Conservation (phyloP, 1,284 basidiomycete species). For the Irpex rosettiformis region DNA sequence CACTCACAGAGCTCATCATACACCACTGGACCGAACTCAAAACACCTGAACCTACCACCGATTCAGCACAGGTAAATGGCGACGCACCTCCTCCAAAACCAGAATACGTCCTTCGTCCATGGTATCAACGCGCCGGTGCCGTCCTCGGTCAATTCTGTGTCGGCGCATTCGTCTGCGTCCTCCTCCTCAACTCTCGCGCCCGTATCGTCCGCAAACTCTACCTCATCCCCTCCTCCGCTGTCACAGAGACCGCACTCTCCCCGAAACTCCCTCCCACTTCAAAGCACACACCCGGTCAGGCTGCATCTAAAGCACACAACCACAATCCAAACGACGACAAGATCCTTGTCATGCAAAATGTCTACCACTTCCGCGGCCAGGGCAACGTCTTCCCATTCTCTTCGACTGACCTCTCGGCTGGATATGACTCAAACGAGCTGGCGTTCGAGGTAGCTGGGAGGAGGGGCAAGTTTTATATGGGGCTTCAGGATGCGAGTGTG, state of each 20-base stretch:
- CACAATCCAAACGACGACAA: slow-evolving; percentile 11
- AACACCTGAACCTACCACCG: too few species aligned
- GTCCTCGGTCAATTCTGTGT: slow-evolving; percentile 28
- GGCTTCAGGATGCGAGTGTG: slow-evolving; percentile 31
- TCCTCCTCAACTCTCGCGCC: slow-evolving; percentile 32
- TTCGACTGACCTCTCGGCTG: slow-evolving; percentile 31
- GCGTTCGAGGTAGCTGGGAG: slow-evolving; percentile 32
- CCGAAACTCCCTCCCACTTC: slow-evolving; percentile 7
- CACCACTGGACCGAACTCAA: slow-evolving; percentile 35
- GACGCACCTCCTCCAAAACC: too few species aligned
- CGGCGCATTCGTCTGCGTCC: slow-evolving; percentile 31
- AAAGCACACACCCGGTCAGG: too few species aligned
- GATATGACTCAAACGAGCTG: slow-evolving; percentile 35
- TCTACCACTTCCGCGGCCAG: slow-evolving; percentile 31
- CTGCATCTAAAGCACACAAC: too few species aligned
- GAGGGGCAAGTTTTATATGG: slow-evolving; percentile 40
- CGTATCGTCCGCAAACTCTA: slow-evolving; percentile 35
- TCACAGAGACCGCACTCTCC: neutral
- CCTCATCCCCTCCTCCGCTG: slow-evolving; percentile 25
- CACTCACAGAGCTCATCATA: slow-evolving; percentile 35
- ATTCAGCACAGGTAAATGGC: too few species aligned
- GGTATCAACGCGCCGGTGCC: slow-evolving; percentile 35
- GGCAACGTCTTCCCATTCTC: slow-evolving; percentile 33
- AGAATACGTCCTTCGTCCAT: slow-evolving; percentile 31
- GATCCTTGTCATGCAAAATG: slow-evolving; percentile 37